These are phyloP conservation scores for Komagataella kurtzmanii DNA, from an alignment of 805 yeast genomes.

Conservation along the genomic window DNA sequence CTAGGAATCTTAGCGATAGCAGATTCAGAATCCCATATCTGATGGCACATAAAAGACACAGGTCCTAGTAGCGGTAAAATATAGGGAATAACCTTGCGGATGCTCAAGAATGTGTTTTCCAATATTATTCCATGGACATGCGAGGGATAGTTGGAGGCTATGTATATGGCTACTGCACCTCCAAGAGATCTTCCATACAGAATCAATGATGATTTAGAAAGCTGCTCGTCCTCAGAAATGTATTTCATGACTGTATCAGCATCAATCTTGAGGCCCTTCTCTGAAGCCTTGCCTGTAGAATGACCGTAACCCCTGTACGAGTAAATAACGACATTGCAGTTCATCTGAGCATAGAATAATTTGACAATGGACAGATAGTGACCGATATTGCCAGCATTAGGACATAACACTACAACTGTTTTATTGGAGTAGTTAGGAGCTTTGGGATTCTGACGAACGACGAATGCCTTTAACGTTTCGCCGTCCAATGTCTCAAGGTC, in stretches of 20 bases:
- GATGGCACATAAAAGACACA: constrained; percentile 51
- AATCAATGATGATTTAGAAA: constrained; percentile 38
- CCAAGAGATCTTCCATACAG: constrained; percentile 88
- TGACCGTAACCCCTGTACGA: constrained; percentile 88
- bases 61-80: constrained; percentile 55
- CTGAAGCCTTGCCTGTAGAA: constrained; percentile 66
- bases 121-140: constrained; percentile 52
- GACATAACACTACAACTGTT: constrained; percentile 69
- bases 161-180: constrained; percentile 85
- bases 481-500: constrained; percentile 57
- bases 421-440: constrained; percentile 32
- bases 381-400: constrained; percentile 96
- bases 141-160: constrained; percentile 45
- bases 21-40: constrained; percentile 70
- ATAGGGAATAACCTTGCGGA: constrained; percentile 60
- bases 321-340: constrained; percentile 69
- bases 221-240: constrained; percentile 37
- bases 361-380: constrained; percentile 74
- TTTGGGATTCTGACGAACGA: constrained; percentile 34
- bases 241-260: constrained; percentile 60
- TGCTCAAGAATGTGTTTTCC: constrained; percentile 77
- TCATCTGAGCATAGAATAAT: constrained; percentile 45
- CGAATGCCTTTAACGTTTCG: constrained; percentile 50
- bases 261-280: constrained; percentile 69
- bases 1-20: constrained; percentile 37